Evolutionary conservation across 2,329 filamentous ascomycete species (phyloP).

Genomic region (Septoria petroselini): DNA sequence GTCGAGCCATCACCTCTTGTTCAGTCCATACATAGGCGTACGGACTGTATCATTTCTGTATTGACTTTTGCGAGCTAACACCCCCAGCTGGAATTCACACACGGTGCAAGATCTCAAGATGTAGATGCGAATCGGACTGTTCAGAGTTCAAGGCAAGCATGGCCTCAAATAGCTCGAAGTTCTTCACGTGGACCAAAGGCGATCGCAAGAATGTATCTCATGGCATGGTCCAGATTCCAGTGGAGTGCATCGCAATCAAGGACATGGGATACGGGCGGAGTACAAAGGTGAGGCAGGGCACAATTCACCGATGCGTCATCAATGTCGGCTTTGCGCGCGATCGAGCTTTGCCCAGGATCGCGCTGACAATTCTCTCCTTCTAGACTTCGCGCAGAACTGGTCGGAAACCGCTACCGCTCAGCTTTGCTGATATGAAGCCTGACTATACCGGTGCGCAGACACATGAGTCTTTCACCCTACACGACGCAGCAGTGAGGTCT

Average conservation of each 20-base stretch:
- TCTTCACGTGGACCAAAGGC: slow-evolving; percentile 47
- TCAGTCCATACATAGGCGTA: not conserved
- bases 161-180: slow-evolving; percentile 29
- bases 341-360: not conserved
- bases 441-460: slow-evolving; percentile 18
- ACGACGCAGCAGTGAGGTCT: slow-evolving; percentile 36
- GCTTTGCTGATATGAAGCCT: slow-evolving; percentile 17
- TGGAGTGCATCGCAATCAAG: slow-evolving; percentile 33
- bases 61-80: not conserved
- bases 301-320: not conserved
- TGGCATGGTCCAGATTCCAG: slow-evolving; percentile 41
- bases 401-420: slow-evolving; percentile 31
- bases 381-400: slow-evolving; percentile 23
- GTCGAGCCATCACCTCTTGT: not conserved
- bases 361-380: slow-evolving; percentile 1
- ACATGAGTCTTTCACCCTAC: slow-evolving; percentile 31
- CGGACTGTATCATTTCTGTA: not conserved
- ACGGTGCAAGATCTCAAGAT: not conserved
- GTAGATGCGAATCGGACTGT: not conserved
- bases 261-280: slow-evolving; percentile 27
- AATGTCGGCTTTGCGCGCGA: too few species aligned
- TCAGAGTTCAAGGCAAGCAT: not conserved
- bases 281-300: slow-evolving; percentile 21
- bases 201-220: slow-evolving; percentile 38
- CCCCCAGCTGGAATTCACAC: not conserved